Evolutionary conservation across 2,329 filamentous ascomycete genomes (phyloP), one percentile per base, ranked within the genome.

Genomic region (Eutypa lata): DNA sequence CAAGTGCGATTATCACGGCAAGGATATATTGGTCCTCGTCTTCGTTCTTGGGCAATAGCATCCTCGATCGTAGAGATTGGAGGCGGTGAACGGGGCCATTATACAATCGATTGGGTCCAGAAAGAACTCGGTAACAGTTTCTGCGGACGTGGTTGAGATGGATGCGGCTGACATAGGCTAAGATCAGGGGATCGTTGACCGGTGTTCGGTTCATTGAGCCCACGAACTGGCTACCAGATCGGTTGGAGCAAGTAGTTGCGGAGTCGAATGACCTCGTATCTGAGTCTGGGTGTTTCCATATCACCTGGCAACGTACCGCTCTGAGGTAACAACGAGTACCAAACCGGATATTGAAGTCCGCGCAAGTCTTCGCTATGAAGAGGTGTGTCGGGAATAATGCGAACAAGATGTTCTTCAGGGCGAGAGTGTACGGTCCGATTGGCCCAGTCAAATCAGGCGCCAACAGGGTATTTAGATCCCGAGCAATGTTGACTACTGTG

Each of bases 1-100:
- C 82, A 76, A 84, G 80, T 46, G 78, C 76, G 13, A 85, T 59
- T 52, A 84, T 76, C 43, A 77, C 72, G 19, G 74, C 79, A 5
- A 80, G 69, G 35, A 83, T 70, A 52, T 80, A 76, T 0, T 77
- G 70, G 59, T 85, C 81, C 47, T 80, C 75, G 47, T 83, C 74
- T 2, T 65, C 55, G 47, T 83, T 73, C 2, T 67, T 62, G 0
- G 82, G 81, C 3, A 76, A 53, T 3, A 83, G 67, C 46, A 68
- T 67, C 60, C 76, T 79, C 5, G 74, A 72, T 1, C 79, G 74
- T 14, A 79, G 62, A 33, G 68, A 62, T 51, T 81, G 77, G 10
- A 84, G 66, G 5, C 73, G 70, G 44, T 69, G 61, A 6, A 84
- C 78, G 0, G 80, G 76, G 3, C 64, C 65, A 56, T 84, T 84